Evolutionary conservation across 2,329 filamentous ascomycete species (phyloP), one percentile per base, ranked within the genome.

Genomic region (Albifimbria verrucaria): DNA sequence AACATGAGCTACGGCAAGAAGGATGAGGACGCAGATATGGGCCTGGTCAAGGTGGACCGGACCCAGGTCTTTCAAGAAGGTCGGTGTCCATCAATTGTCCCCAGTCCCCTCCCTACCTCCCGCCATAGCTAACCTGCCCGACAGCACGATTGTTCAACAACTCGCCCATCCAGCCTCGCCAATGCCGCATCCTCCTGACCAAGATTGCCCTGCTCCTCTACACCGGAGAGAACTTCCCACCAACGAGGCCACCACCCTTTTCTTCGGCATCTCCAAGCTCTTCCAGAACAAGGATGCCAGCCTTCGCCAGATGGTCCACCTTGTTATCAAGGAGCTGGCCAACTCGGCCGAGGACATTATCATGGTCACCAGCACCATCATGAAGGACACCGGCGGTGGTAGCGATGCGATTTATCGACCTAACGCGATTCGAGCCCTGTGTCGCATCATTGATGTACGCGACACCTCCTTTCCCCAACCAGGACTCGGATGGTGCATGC

Each of bases 251-350:
- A 97, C 94, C 26, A 93, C 91, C 47, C 88, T 99, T 60, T 99
- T 99, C 85, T 97, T 97, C 72, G 92, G 93, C 64, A 97, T 96
- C 73, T 97, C 93, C 57, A 97, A 97, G 82, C 84, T 97, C 56
- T 99, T 99, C 82, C 93, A 97, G 80, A 97, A 97, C 77, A 97
- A 97, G 76, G 94, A 99, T 87, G 89, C 92, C 66, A 93, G 91
- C 65, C 81, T 99, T 69, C 91, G 94, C 67, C 94, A 99, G 80
- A 97, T 97, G 92, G 93, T 99, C 49, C 96, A 97, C 77, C 82
- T 97, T 61, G 87, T 97, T 70, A 90, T 97, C 78, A 99, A 97
- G 84, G 94, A 99, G 82, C 81, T 99, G 66, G 91, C 93, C 62
- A 86, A 87, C 72, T 96, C 92, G 22, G 94, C 94, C 54, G 92